Percentiles rank a stretch among this genome's conserved stretches.
Conservation (phyloP, 352 stramenopile species). For the Phytophthora sp. region DNA sequence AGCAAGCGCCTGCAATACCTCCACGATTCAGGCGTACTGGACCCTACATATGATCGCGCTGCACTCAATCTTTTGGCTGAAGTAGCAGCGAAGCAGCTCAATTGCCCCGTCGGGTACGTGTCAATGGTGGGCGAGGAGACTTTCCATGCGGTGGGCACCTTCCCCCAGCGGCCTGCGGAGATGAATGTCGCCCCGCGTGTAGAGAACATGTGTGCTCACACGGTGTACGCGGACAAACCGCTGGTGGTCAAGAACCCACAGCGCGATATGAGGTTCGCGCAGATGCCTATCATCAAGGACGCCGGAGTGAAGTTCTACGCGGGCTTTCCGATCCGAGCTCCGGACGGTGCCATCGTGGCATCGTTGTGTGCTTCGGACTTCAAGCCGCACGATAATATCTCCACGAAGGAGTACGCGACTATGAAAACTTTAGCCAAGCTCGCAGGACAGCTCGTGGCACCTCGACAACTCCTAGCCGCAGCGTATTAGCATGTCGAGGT, state of each 20-base stretch:
- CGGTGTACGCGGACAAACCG: constrained; percentile 57
- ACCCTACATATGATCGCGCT: constrained; percentile 41
- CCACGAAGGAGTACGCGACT: constrained; percentile 68
- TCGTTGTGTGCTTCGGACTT: constrained; percentile 57
- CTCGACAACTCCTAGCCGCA: constrained; percentile 20
- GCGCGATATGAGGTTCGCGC: constrained; percentile 60
- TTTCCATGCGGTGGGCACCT: constrained; percentile 50
- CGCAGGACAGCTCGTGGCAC: constrained; percentile 39
- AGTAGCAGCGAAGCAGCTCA: constrained; percentile 52
- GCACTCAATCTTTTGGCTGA: constrained; percentile 54
- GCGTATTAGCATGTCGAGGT: constrained; percentile 21
- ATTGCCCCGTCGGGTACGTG: constrained; percentile 59
- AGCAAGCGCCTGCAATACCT: constrained; percentile 43
- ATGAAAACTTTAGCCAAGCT: constrained; percentile 65
- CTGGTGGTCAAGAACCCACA: constrained; percentile 65
- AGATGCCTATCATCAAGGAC: constrained; percentile 51
- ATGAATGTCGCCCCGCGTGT: constrained; percentile 38
- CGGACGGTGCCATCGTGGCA: constrained; percentile 53
- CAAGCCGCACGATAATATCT: constrained; percentile 52
- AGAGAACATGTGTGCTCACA: constrained; percentile 62
- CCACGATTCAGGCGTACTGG: constrained; percentile 41
- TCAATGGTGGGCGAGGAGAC: constrained; percentile 52
- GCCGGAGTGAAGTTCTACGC: constrained; percentile 65
- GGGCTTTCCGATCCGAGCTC: constrained; percentile 57
- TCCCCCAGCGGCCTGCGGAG: constrained; percentile 26